Conservation (phyloP, 2,329 filamentous ascomycete genomes). For the Diaporthe citrichinensis region DNA sequence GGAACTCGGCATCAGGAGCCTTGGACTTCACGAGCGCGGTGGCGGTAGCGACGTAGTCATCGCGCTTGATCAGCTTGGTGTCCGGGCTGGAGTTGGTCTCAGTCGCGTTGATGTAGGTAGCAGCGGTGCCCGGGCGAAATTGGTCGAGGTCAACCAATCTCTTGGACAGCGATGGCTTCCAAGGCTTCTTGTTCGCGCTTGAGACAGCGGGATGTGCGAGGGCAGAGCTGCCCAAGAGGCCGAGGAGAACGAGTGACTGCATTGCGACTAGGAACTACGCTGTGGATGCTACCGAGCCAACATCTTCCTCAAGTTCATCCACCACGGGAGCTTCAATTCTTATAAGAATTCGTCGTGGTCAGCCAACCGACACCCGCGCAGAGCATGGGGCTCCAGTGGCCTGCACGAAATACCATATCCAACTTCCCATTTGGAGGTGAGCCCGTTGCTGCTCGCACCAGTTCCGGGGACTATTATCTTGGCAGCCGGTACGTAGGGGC, state of each 20-base stretch:
- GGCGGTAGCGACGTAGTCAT: constrained; percentile 59
- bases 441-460: constrained; percentile 8
- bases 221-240: constrained; percentile 35
- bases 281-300: constrained; percentile 3
- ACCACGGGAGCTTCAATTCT: background rate
- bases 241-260: constrained; percentile 32
- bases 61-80: constrained; percentile 49
- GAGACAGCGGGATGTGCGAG: constrained; percentile 30
- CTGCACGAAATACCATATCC: constrained; percentile 9
- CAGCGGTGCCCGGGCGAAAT: constrained; percentile 49
- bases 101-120: constrained; percentile 50
- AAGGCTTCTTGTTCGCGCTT: constrained; percentile 13
- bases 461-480: constrained; percentile 29
- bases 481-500: constrained; percentile 6
- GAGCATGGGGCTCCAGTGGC: constrained; percentile 12
- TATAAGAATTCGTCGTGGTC: constrained; percentile 13
- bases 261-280: constrained; percentile 22
- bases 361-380: background rate
- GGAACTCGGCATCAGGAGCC: constrained; percentile 59
- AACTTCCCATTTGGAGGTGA: constrained; percentile 33
- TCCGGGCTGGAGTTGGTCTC: constrained; percentile 45
- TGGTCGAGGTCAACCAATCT: constrained; percentile 51
- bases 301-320: background rate
- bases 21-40: constrained; percentile 58
- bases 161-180: constrained; percentile 36